Conservation (phyloP, 169 alveolate genomes). For the Cryptosporidium sp. region DNA sequence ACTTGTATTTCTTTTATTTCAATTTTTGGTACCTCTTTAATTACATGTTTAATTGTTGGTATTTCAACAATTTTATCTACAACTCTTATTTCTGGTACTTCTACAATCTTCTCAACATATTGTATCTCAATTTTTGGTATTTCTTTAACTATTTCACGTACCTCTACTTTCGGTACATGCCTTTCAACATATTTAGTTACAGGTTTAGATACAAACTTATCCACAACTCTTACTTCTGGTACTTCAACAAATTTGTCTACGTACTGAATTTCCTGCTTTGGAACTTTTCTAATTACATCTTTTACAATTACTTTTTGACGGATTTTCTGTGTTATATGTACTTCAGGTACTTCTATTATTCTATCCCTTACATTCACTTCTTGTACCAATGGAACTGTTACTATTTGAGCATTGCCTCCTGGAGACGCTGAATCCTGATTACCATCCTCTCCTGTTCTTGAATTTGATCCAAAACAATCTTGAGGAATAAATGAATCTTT, state of each 20-base stretch:
- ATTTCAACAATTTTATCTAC: conserved; percentile 73
- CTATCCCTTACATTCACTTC: conserved; percentile 74
- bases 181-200: conserved; percentile 65
- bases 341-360: conserved; percentile 74
- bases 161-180: conserved; percentile 65
- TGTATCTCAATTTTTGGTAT: conserved; percentile 68
- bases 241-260: conserved; percentile 70
- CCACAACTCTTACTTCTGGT: conserved; percentile 65
- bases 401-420: conserved; percentile 67
- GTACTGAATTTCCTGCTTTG: conserved; percentile 41
- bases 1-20: conserved; percentile 65
- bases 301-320: conserved; percentile 62
- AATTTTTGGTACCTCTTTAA: conserved; percentile 66
- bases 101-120: conserved; percentile 70
- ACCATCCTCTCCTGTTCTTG: not conserved
- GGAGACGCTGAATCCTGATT: conserved; percentile 46
- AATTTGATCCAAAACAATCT: not conserved
- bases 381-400: conserved; percentile 66
- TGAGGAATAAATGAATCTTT: not conserved
- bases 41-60: conserved; percentile 60
- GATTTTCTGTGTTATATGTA: conserved; percentile 65
- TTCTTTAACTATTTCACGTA: conserved; percentile 59
- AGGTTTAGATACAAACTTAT: conserved; percentile 68
- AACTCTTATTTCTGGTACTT: conserved; percentile 70
- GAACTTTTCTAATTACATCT: conserved; percentile 70